These are phyloP conservation scores for Durio zibethinus DNA, from an alignment of 345 rosid genomes.

Conservation along the genomic window DNA sequence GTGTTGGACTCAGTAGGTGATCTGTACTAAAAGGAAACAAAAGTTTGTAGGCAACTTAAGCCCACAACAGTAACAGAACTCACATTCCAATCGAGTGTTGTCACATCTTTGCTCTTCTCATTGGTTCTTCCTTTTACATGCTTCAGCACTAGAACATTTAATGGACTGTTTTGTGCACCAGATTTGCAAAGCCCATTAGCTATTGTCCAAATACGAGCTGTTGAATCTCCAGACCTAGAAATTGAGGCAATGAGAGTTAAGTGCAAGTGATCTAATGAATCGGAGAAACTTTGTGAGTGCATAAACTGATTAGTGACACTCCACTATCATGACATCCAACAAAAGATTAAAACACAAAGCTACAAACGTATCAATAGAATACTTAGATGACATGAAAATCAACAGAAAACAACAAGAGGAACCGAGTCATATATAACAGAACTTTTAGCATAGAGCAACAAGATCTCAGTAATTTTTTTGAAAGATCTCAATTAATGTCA, in stretches of 20 bases:
- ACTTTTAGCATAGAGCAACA: not conserved
- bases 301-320: not conserved
- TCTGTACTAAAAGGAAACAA: not conserved
- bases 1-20: not conserved
- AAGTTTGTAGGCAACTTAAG: not conserved
- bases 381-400: not conserved
- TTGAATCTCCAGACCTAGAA: conserved; percentile 92
- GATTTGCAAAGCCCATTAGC: conserved; percentile 57
- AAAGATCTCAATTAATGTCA: not conserved
- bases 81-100: conserved; percentile 99
- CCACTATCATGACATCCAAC: not conserved
- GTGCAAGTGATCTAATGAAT: not conserved
- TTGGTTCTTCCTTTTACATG: conserved; percentile 93
- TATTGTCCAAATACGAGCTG: conserved; percentile 96
- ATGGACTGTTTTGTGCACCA: conserved; percentile 43
- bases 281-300: not conserved
- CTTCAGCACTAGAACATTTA: conserved; percentile 66
- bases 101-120: conserved; percentile 98
- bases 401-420: not conserved
- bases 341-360: not conserved
- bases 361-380: not conserved
- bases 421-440: not conserved
- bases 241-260: conserved; percentile 11
- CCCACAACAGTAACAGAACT: conserved; percentile 31
- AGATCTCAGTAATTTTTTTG: not conserved